phyloP scores from a whole-genome alignment of 2,329 filamentous ascomycete genomes.

The Colletotrichum brevisporum region DNA sequence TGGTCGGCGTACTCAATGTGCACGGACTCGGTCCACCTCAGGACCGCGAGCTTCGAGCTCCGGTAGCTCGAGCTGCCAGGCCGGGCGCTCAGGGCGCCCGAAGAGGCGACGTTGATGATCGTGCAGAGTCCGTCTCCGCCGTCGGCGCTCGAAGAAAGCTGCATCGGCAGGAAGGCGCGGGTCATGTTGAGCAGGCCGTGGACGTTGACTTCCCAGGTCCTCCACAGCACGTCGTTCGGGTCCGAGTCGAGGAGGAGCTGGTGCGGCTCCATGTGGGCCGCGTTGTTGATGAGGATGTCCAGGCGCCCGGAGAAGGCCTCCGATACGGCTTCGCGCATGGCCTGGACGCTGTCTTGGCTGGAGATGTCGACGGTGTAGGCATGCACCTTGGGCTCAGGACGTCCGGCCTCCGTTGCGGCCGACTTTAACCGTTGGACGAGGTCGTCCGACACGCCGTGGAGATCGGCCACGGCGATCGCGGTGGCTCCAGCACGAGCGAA shows the following conservation, averaged over 20 bases:
- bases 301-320: slow-evolving; percentile 35
- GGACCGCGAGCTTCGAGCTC: slow-evolving; percentile 36
- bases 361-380: slow-evolving; percentile 40
- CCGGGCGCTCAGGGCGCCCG: slow-evolving; percentile 41
- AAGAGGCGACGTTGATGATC: slow-evolving; percentile 42
- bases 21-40: slow-evolving; percentile 42
- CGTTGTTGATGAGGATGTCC: slow-evolving; percentile 39
- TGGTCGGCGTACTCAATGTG: slow-evolving; percentile 39
- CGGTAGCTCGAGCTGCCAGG: slow-evolving; percentile 29
- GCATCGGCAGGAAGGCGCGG: slow-evolving; percentile 42
- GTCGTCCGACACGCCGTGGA: slow-evolving; percentile 38
- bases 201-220: slow-evolving; percentile 44
- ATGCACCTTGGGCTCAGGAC: slow-evolving; percentile 38
- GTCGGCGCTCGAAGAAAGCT: slow-evolving; percentile 24
- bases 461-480: slow-evolving; percentile 43
- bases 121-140: slow-evolving; percentile 30
- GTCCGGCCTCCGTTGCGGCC: slow-evolving; percentile 41
- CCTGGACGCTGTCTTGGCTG: slow-evolving; percentile 37
- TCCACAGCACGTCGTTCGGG: slow-evolving; percentile 40
- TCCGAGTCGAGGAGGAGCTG: slow-evolving; percentile 42
- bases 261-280: slow-evolving; percentile 38
- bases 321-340: slow-evolving; percentile 23
- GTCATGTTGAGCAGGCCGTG: slow-evolving; percentile 42
- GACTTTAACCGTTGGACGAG: slow-evolving; percentile 40
- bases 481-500: slow-evolving; percentile 44